phyloP scores from a whole-genome alignment of 345 rosid species.

The Pseudoturritis turrita region DNA sequence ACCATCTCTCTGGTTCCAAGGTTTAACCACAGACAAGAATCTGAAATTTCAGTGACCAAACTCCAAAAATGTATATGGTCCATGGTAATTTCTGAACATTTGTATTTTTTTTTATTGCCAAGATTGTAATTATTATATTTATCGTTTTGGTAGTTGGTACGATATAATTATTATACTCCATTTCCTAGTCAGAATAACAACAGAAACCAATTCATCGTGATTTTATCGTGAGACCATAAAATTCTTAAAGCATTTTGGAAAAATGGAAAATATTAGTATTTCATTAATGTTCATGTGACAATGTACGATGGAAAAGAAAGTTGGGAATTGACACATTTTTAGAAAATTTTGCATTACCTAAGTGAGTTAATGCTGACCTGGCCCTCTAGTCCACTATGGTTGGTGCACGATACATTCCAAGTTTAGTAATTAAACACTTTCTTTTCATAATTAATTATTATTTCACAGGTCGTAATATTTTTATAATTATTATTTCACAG shows the following conservation, averaged over 20 bases:
- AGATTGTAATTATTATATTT: not conserved
- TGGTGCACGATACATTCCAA: conserved; percentile 24
- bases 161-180: not conserved
- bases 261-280: not conserved
- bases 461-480: not conserved
- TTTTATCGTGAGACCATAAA: conserved; percentile 1
- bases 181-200: not conserved
- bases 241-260: not conserved
- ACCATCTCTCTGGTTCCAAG: conserved; percentile 30
- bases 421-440: conserved; percentile 1
- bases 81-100: not conserved
- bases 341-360: not conserved
- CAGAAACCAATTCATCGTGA: conserved; percentile 6
- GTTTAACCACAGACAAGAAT: conserved; percentile 30
- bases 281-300: not conserved
- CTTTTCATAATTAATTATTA: not conserved
- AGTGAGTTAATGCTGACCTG: conserved; percentile 17
- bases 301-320: not conserved
- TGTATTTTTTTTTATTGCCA: not conserved
- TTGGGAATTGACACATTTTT: not conserved
- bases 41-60: conserved; percentile 1
- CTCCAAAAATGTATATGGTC: conserved; percentile 8
- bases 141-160: conserved; percentile 6
- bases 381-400: not conserved
- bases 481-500: not conserved